phyloP scores from a whole-genome alignment of 495 filamentous ascomycete genomes.

The Recurvomyces mirabilis region DNA sequence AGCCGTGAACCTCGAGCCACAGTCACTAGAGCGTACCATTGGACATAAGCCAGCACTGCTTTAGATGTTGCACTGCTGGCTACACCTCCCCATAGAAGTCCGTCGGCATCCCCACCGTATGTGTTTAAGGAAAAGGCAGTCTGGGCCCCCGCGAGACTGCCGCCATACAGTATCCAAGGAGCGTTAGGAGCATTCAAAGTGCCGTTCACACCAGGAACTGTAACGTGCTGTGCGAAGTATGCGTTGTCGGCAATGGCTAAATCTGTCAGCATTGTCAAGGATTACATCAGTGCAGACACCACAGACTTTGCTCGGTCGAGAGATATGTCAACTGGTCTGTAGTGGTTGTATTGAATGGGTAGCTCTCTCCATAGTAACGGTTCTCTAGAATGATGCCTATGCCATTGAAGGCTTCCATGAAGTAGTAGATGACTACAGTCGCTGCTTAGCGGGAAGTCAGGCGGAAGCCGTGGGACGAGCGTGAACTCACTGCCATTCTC shows the following conservation, averaged over 20 bases:
- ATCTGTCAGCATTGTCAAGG: no score
- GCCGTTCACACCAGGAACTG: conserved; percentile 27
- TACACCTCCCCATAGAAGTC: conserved; percentile 37
- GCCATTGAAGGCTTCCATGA: conserved; percentile 38
- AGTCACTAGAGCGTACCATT: no score
- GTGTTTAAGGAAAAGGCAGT: conserved; percentile 29
- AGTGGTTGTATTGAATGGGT: conserved; percentile 31
- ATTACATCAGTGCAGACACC: no score
- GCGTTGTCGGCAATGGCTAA: conserved; percentile 37
- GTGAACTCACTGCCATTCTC: conserved; percentile 26
- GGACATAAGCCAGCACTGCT: conserved; percentile 24
- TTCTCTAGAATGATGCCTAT: conserved; percentile 40
- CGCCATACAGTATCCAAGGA: conserved; percentile 38
- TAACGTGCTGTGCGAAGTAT: conserved; percentile 37
- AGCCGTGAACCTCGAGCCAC: no score
- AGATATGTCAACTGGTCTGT: conserved; percentile 36
- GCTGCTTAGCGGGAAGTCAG: background rate
- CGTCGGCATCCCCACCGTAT: conserved; percentile 28
- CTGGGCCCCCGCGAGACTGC: conserved; percentile 35
- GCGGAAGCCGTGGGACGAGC: background rate
- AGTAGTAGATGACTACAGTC: conserved; percentile 31
- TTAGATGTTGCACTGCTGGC: conserved; percentile 34
- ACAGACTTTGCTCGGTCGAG: conserved; percentile 35
- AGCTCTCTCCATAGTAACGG: conserved; percentile 37
- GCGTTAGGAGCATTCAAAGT: conserved; percentile 30